These are phyloP conservation scores for Solanum corneliomulleri DNA, from an alignment of 257 asterid genomes.

Conservation along the genomic window DNA sequence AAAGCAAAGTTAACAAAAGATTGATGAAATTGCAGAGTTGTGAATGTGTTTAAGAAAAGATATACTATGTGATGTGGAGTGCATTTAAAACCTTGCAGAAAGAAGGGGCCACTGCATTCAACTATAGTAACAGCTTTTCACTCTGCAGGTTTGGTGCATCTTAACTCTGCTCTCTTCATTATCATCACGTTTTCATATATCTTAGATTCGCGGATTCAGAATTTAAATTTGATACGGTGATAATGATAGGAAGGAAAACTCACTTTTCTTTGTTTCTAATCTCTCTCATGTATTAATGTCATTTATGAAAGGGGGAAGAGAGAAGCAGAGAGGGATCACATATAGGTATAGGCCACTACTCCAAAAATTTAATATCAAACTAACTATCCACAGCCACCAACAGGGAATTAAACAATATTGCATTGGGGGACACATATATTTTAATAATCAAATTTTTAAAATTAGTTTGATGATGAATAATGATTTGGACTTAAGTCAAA, in stretches of 20 bases:
- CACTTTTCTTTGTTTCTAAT: background rate
- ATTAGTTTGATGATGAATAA: too few species aligned
- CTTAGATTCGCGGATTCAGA: background rate
- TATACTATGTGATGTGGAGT: too few species aligned
- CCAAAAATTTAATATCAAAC: background rate
- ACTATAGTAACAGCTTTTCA: constrained; percentile 8
- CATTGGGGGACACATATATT: background rate
- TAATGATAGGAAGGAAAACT: background rate
- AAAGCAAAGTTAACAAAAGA: background rate
- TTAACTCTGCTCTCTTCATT: background rate
- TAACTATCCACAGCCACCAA: background rate
- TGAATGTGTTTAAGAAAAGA: constrained; percentile 19
- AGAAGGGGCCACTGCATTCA: constrained; percentile 29
- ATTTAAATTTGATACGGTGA: background rate
- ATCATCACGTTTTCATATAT: background rate
- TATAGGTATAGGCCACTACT: background rate
- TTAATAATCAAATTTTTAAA: too few species aligned
- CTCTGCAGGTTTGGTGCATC: background rate
- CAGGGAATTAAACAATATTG: background rate
- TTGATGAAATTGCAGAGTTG: background rate
- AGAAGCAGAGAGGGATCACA: background rate
- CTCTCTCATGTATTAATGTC: background rate
- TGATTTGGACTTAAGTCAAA: too few species aligned
- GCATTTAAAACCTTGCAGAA: constrained; percentile 26
- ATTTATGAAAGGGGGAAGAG: background rate